phyloP scores from a whole-genome alignment of 2,329 filamentous ascomycete species.

The Diaporthe vaccinii region DNA sequence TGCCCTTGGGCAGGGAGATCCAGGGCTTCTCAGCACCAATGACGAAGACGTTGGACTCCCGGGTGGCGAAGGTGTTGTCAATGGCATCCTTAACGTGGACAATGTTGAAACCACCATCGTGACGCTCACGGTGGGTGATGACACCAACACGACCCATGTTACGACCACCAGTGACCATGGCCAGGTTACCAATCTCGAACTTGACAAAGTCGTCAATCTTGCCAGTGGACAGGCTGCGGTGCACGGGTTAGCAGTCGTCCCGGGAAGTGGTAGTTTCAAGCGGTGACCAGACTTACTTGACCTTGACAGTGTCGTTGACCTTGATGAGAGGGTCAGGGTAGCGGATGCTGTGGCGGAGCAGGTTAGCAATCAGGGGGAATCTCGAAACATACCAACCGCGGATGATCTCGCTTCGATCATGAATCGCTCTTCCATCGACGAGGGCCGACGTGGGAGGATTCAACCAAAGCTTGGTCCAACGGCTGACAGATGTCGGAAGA shows the following conservation, averaged over 20 bases:
- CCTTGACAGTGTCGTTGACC: conserved; percentile 99
- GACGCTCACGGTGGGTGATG: conserved; percentile 99
- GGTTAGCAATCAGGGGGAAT: conserved; percentile 56
- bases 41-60: conserved; percentile 99
- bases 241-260: not conserved
- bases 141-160: conserved; percentile 99
- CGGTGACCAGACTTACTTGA: conserved; percentile 66
- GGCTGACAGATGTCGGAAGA: conserved; percentile 99
- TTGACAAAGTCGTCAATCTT: conserved; percentile 99
- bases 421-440: conserved; percentile 32
- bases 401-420: conserved; percentile 54
- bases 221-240: conserved; percentile 79
- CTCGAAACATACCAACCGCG: conserved; percentile 68
- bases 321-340: conserved; percentile 99
- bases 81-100: conserved; percentile 99
- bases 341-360: conserved; percentile 80
- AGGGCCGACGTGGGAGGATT: conserved; percentile 54
- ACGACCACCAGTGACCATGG: conserved; percentile 99
- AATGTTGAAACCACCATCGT: conserved; percentile 99
- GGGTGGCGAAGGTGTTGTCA: conserved; percentile 99
- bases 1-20: conserved; percentile 99
- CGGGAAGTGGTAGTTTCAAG: no score
- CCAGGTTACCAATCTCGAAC: conserved; percentile 98
- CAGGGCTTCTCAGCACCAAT: conserved; percentile 99
- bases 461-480: conserved; percentile 99